These are phyloP conservation scores for Beauveria varroae DNA, from an alignment of 2,329 filamentous ascomycete genomes.

Conservation along the genomic window DNA sequence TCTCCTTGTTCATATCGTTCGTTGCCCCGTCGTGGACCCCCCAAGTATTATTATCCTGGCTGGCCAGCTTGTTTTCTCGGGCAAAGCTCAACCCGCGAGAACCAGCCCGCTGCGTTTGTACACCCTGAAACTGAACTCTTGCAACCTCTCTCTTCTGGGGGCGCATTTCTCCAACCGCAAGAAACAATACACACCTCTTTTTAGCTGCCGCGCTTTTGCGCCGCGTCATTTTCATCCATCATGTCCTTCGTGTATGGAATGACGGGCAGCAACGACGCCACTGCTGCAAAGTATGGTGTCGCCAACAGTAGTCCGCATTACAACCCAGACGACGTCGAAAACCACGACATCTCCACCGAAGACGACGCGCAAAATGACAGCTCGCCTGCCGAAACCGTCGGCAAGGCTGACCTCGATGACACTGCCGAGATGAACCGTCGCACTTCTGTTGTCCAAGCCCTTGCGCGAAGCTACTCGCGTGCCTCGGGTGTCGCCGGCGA, in stretches of 20 bases:
- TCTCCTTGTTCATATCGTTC: neutral
- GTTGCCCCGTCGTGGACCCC: neutral
- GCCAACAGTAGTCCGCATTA: constrained; percentile 22
- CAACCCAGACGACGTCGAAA: constrained; percentile 20
- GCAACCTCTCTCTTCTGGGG: neutral
- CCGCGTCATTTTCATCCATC: constrained; percentile 6
- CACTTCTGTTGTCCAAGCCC: constrained; percentile 39
- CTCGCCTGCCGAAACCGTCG: constrained; percentile 13
- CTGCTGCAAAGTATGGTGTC: constrained; percentile 34
- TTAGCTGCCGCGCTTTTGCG: neutral
- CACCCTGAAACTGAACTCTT: neutral
- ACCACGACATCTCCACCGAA: constrained; percentile 19
- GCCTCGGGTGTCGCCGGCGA: constrained; percentile 30
- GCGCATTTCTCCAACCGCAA: neutral
- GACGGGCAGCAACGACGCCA: constrained; percentile 42
- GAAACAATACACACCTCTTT: neutral
- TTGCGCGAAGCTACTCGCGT: constrained; percentile 44
- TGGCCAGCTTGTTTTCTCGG: neutral
- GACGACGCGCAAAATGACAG: constrained; percentile 27
- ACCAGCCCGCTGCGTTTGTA: neutral
- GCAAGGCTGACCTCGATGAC: constrained; percentile 27
- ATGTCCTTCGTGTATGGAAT: constrained; percentile 36
- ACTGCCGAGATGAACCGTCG: constrained; percentile 37
- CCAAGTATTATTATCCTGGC: neutral
- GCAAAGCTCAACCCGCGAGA: neutral